phyloP scores from a whole-genome alignment of 352 stramenopile genomes.

The Blastocystis sp. region DNA sequence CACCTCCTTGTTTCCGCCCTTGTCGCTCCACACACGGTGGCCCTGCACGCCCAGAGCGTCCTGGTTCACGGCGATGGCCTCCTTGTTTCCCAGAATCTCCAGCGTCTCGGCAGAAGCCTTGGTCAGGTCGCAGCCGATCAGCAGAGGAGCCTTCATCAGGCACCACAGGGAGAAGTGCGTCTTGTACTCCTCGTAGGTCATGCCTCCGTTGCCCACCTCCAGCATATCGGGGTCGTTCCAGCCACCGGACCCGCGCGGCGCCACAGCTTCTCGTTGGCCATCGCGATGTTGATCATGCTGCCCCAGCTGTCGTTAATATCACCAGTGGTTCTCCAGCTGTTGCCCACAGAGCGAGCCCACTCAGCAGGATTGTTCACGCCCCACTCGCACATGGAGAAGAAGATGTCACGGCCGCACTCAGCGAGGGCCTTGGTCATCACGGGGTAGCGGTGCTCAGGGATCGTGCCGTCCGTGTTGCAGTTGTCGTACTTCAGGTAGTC shows the following conservation, averaged over 20 bases:
- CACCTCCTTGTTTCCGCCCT: slow-evolving; percentile 67
- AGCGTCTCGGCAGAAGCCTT: slow-evolving; percentile 70
- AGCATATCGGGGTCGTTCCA: slow-evolving; percentile 79
- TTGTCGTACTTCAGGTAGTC: slow-evolving; percentile 73
- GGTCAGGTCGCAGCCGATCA: slow-evolving; percentile 75
- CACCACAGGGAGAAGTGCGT: slow-evolving; percentile 76
- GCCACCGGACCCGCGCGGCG: slow-evolving; percentile 73
- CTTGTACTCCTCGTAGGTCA: slow-evolving; percentile 73
- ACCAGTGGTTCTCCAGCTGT: slow-evolving; percentile 74
- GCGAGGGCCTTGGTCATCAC: slow-evolving; percentile 70
- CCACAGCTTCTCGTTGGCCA: slow-evolving; percentile 72
- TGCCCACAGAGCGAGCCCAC: slow-evolving; percentile 71
- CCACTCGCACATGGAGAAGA: slow-evolving; percentile 72
- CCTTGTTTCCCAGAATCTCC: slow-evolving; percentile 74
- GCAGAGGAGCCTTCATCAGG: slow-evolving; percentile 75
- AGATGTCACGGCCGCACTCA: slow-evolving; percentile 64
- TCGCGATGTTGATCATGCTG: slow-evolving; percentile 71
- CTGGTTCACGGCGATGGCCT: slow-evolving; percentile 76
- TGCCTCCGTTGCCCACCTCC: slow-evolving; percentile 74
- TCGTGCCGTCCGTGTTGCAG: slow-evolving; percentile 70
- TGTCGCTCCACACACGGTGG: slow-evolving; percentile 70
- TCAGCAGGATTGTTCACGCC: slow-evolving; percentile 68
- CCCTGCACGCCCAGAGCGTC: slow-evolving; percentile 72
- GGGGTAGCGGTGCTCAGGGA: slow-evolving; percentile 69
- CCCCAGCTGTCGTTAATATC: slow-evolving; percentile 74